A percentile compares a stretch with the other conserved stretches of the same genome.
phyloP scores from a whole-genome alignment of 306 rosid species.

The Trifolium dubium region DNA sequence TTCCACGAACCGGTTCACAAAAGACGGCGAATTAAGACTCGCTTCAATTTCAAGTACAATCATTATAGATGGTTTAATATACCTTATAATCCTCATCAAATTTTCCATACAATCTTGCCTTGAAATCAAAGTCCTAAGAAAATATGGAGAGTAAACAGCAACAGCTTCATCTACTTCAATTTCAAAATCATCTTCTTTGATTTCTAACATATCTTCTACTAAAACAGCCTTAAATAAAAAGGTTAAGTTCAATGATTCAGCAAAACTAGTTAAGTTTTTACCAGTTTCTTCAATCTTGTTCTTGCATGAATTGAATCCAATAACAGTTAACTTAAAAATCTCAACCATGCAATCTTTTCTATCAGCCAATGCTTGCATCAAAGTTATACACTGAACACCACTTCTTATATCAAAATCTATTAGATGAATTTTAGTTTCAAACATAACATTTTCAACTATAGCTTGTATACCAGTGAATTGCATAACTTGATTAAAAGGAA shows the following conservation, averaged over 20 bases:
- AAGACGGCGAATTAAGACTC: conserved; percentile 64
- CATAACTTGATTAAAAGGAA: conserved; percentile 64
- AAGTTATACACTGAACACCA: conserved; percentile 65
- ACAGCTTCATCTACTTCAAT: conserved; percentile 59
- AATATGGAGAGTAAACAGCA: conserved; percentile 53
- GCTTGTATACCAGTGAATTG: conserved; percentile 63
- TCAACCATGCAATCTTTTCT: conserved; percentile 47
- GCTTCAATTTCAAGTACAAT: conserved; percentile 65
- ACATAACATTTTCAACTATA: conserved; percentile 61
- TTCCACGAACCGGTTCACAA: conserved; percentile 72
- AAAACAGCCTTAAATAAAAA: conserved; percentile 55
- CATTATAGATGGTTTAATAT: conserved; percentile 62
- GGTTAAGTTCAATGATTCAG: conserved; percentile 65
- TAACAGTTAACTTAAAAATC: conserved; percentile 61
- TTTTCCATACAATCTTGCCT: conserved; percentile 65
- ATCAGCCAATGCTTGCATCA: conserved; percentile 69
- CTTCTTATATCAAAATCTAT: conserved; percentile 59
- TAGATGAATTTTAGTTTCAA: conserved; percentile 56
- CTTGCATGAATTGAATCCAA: conserved; percentile 42
- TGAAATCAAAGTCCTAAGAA: conserved; percentile 56
- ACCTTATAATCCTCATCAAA: conserved; percentile 66
- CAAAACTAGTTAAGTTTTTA: conserved; percentile 56
- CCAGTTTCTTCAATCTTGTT: conserved; percentile 52
- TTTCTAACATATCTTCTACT: conserved; percentile 55
- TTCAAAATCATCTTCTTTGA: conserved; percentile 53